phyloP scores from a whole-genome alignment of 345 rosid species.

The Heritiera fomes region DNA sequence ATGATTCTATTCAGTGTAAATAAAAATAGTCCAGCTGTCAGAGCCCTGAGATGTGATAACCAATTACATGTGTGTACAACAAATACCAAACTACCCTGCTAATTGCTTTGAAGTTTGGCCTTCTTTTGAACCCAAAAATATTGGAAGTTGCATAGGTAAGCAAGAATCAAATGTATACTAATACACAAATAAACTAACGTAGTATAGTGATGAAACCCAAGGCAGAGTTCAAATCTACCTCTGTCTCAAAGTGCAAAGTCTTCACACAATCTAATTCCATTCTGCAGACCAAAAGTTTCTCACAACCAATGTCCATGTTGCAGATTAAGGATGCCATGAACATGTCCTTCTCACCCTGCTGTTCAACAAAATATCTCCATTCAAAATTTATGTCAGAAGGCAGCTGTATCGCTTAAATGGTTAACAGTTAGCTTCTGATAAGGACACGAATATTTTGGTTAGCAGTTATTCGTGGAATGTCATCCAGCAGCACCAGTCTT shows the following conservation, averaged over 20 bases:
- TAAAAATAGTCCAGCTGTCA: slow-evolving; percentile 4
- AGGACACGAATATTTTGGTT: slow-evolving; percentile 1
- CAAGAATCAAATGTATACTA: not conserved
- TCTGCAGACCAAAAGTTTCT: slow-evolving; percentile 87
- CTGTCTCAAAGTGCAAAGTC: slow-evolving; percentile 85
- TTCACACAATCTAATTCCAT: slow-evolving; percentile 84
- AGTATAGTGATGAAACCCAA: slow-evolving; percentile 21
- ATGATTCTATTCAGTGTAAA: not conserved
- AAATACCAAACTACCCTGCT: not conserved
- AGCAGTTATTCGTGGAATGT: slow-evolving; percentile 12
- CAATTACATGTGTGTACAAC: not conserved
- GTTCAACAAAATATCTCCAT: slow-evolving; percentile 20
- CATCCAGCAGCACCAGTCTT: not conserved
- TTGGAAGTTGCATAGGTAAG: not conserved
- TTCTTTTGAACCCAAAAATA: not conserved
- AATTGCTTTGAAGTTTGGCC: too few species aligned
- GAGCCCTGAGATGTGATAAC: not conserved
- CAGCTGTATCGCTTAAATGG: not conserved
- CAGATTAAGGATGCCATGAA: slow-evolving; percentile 92
- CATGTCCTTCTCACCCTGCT: slow-evolving; percentile 76
- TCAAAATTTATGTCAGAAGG: not conserved
- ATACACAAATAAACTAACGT: not conserved
- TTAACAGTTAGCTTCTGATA: slow-evolving; percentile 9
- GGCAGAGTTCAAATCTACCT: slow-evolving; percentile 47
- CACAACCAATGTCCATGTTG: slow-evolving; percentile 70